phyloP scores from a whole-genome alignment of 2,329 filamentous ascomycete genomes.

The Arthrobotrys entomopaga region DNA sequence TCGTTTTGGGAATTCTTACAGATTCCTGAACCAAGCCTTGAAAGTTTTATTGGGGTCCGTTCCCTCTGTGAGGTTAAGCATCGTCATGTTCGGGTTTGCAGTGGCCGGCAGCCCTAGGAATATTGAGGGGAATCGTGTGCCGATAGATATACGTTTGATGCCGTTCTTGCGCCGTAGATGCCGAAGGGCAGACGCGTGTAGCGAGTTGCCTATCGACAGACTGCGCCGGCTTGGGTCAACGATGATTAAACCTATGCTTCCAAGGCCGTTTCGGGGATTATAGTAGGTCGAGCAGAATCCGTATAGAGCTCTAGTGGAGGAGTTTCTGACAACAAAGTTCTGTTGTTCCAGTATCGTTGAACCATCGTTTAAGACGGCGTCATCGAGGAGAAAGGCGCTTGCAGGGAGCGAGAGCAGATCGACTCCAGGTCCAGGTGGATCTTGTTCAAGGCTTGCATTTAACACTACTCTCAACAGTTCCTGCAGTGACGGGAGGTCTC shows the following conservation, averaged over 20 bases:
- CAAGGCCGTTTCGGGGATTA: conserved; percentile 71
- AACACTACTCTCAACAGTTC: conserved; percentile 57
- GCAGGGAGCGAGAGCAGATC: conserved; percentile 57
- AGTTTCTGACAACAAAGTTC: conserved; percentile 59
- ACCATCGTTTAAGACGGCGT: conserved; percentile 45
- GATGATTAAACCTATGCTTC: conserved; percentile 84
- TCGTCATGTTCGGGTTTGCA: conserved; percentile 37
- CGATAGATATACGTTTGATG: conserved; percentile 80
- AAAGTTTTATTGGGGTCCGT: conserved; percentile 29
- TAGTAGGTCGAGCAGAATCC: conserved; percentile 64
- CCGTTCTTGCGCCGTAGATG: conserved; percentile 75
- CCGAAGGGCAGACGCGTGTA: conserved; percentile 85
- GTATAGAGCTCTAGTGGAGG: conserved; percentile 58
- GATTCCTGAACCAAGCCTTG: conserved; percentile 47
- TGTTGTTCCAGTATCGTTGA: conserved; percentile 51
- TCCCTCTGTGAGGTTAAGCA: conserved; percentile 41
- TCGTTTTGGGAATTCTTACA: conserved; percentile 38
- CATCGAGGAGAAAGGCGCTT: conserved; percentile 57
- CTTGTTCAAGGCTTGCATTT: conserved; percentile 56
- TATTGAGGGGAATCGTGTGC: conserved; percentile 71
- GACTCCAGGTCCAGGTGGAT: conserved; percentile 54
- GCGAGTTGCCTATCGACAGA: conserved; percentile 86
- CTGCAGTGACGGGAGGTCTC: conserved; percentile 58
- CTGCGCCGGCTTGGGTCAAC: conserved; percentile 88
- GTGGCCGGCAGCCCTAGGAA: conserved; percentile 31